These are phyloP conservation scores for Termitomyces sp. DNA, from an alignment of 768 basidiomycete genomes.

Conservation along the genomic window DNA sequence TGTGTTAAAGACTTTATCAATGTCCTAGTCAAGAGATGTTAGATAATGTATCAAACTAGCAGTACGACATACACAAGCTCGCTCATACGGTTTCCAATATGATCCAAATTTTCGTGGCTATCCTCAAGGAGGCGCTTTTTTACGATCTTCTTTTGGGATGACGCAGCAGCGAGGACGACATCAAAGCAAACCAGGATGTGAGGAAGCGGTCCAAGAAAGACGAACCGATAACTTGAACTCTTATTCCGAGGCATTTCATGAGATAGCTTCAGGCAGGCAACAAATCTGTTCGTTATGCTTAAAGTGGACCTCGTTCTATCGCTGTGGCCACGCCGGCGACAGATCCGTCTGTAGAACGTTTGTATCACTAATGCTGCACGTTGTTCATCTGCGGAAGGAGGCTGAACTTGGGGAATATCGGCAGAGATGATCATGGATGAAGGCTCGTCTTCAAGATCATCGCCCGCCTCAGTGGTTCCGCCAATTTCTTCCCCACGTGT, in stretches of 20 bases:
- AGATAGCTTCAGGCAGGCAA: slow-evolving; percentile 21
- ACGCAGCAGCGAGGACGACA: slow-evolving; percentile 17
- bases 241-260: slow-evolving; percentile 21
- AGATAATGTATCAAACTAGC: neutral
- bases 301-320: neutral
- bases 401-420: neutral
- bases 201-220: slow-evolving; percentile 34
- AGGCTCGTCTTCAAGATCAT: neutral
- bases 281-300: slow-evolving; percentile 19
- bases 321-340: neutral
- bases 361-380: slow-evolving; percentile 13
- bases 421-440: neutral
- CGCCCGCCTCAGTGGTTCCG: neutral
- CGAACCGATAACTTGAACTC: slow-evolving; percentile 23
- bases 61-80: slow-evolving; percentile 25
- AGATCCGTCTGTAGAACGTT: slow-evolving; percentile 3
- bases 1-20: neutral
- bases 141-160: slow-evolving; percentile 22
- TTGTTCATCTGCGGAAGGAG: neutral
- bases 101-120: slow-evolving; percentile 30
- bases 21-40: slow-evolving; percentile 2
- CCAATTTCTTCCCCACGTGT: neutral
- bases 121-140: slow-evolving; percentile 23
- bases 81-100: slow-evolving; percentile 21
- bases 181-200: slow-evolving; percentile 37